Evolutionary conservation across 2,329 filamentous ascomycete species (phyloP).

Genomic region (Nigrospora sphaerica): DNA sequence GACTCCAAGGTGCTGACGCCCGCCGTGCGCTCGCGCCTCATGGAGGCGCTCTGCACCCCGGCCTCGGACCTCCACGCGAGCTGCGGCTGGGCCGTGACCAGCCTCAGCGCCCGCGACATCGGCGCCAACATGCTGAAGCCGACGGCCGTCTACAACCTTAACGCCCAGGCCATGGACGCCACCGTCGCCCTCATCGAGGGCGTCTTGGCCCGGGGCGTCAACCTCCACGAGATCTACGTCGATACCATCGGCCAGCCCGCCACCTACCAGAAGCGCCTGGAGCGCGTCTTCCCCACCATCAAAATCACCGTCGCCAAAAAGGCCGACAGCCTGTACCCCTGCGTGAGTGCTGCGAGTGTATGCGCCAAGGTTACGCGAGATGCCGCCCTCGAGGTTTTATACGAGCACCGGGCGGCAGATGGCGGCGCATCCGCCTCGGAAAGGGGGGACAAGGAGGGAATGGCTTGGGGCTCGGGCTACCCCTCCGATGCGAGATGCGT

Average conservation of each 20-base stretch:
- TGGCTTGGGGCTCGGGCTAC: slow-evolving; percentile 85
- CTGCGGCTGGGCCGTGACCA: slow-evolving; percentile 75
- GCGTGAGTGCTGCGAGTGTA: slow-evolving; percentile 87
- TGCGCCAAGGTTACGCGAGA: slow-evolving; percentile 96
- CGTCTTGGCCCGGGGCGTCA: slow-evolving; percentile 70
- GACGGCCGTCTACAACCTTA: slow-evolving; percentile 72
- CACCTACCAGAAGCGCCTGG: slow-evolving; percentile 77
- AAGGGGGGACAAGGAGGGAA: slow-evolving; percentile 28
- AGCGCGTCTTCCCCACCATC: slow-evolving; percentile 73
- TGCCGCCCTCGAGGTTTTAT: slow-evolving; percentile 76
- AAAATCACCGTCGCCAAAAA: slow-evolving; percentile 79
- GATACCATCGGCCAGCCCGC: slow-evolving; percentile 85
- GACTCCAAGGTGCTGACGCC: slow-evolving; percentile 90
- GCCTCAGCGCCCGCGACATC: slow-evolving; percentile 80
- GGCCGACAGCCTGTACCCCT: slow-evolving; percentile 86
- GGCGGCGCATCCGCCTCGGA: slow-evolving; percentile 8
- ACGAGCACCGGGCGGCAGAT: slow-evolving; percentile 40
- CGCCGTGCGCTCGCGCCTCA: slow-evolving; percentile 65
- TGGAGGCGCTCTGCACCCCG: slow-evolving; percentile 62
- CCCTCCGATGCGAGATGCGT: slow-evolving; percentile 79
- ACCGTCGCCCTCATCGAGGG: slow-evolving; percentile 75
- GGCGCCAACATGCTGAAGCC: slow-evolving; percentile 68
- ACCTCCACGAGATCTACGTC: slow-evolving; percentile 84
- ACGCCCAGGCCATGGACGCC: slow-evolving; percentile 91
- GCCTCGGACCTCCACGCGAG: slow-evolving; percentile 36